These are phyloP conservation scores for Fusarium hainanense DNA, from an alignment of 2,329 filamentous ascomycete species.

Conservation along the genomic window DNA sequence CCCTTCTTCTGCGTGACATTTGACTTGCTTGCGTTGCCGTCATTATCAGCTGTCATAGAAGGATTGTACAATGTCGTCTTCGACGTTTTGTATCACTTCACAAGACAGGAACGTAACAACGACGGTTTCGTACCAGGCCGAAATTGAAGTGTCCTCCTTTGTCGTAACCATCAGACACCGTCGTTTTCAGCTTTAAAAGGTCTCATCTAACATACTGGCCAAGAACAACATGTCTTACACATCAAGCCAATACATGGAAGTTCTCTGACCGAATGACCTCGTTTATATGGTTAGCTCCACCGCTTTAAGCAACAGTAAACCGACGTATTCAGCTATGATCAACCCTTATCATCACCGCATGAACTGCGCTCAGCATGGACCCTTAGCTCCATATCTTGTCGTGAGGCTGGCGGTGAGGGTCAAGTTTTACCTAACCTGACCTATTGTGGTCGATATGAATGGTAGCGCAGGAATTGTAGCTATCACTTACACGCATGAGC, in stretches of 20 bases:
- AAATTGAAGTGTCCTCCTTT: conserved; percentile 3
- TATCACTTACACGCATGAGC: conserved; percentile 16
- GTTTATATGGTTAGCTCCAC: conserved; percentile 14
- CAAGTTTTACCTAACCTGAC: not conserved
- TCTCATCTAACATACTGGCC: conserved; percentile 3
- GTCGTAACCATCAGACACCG: not conserved
- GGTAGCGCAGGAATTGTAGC: not conserved
- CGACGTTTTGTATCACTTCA: not conserved
- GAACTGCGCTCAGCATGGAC: conserved; percentile 9
- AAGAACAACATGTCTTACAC: conserved; percentile 8
- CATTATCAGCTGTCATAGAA: not conserved
- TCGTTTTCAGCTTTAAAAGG: not conserved
- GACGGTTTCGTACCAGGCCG: conserved; percentile 1
- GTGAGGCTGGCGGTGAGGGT: conserved; percentile 22
- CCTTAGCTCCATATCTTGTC: conserved; percentile 1
- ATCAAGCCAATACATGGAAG: not conserved
- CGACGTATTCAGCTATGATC: conserved; percentile 24
- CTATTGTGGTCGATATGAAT: not conserved
- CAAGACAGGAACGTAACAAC: not conserved
- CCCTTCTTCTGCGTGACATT: conserved; percentile 25
- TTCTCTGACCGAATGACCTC: conserved; percentile 9
- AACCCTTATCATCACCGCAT: conserved; percentile 18
- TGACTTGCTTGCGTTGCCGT: conserved; percentile 5
- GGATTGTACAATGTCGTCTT: not conserved
- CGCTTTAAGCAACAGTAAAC: not conserved